Evolutionary conservation across 192 early-diverging fungal species (phyloP).

Genomic region (Allomyces javanicus): DNA sequence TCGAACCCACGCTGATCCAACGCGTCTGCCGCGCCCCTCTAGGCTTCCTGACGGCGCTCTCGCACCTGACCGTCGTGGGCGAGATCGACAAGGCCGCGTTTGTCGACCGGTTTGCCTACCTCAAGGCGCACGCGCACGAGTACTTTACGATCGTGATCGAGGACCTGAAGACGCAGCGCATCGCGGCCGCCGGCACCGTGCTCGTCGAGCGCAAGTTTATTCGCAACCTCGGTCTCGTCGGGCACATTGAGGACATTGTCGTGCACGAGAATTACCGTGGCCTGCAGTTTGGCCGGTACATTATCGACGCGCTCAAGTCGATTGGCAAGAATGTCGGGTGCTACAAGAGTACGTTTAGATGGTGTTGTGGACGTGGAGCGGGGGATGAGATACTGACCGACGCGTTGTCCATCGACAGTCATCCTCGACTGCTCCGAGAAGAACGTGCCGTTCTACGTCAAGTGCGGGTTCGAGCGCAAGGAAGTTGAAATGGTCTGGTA

Average conservation of each 20-base stretch:
- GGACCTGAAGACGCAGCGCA: constrained; percentile 28
- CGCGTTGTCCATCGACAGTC: not conserved
- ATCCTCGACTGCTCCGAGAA: constrained; percentile 1
- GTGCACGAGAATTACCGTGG: constrained; percentile 50
- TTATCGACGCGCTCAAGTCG: constrained; percentile 73
- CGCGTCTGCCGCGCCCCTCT: constrained; percentile 32
- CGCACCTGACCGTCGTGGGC: constrained; percentile 62
- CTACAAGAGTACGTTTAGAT: constrained; percentile 49
- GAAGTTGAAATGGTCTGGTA: constrained; percentile 51
- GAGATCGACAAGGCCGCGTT: constrained; percentile 36
- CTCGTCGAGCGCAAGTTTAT: constrained; percentile 83
- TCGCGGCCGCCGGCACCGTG: constrained; percentile 73
- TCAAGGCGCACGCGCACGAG: constrained; percentile 42
- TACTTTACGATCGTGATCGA: constrained; percentile 71
- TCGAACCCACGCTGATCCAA: too few species aligned
- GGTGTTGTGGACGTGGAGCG: not conserved
- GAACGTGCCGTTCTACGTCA: constrained; percentile 81
- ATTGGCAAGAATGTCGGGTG: constrained; percentile 56
- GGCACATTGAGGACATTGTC: constrained; percentile 31
- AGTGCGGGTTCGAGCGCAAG: constrained; percentile 67
- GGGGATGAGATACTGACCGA: too few species aligned
- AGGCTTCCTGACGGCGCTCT: constrained; percentile 41
- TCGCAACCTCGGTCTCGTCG: constrained; percentile 53
- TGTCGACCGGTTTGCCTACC: constrained; percentile 49
- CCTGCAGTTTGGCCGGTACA: constrained; percentile 37